Conservation (phyloP, 345 rosid species). For the Dipteronia sinensis region DNA sequence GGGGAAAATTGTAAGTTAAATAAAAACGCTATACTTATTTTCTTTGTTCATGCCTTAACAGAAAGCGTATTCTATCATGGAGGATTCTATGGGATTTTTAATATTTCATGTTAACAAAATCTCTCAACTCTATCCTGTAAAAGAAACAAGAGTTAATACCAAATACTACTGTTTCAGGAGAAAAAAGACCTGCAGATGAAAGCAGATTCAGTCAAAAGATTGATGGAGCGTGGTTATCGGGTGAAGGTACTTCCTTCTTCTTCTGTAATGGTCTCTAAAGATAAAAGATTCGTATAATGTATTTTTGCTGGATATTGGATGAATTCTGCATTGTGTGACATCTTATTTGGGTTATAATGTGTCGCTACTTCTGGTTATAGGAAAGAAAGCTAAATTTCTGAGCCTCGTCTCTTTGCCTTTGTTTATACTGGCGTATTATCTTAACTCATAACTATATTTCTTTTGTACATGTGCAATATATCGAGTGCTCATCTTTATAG, state of each 20-base stretch:
- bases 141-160: not conserved
- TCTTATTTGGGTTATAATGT: not conserved
- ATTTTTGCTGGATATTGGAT: not conserved
- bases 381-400: not conserved
- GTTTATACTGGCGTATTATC: not conserved
- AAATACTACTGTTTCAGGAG: constrained; percentile 54
- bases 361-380: not conserved
- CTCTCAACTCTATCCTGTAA: not conserved
- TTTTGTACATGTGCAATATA: not conserved
- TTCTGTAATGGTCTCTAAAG: not conserved
- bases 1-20: constrained; percentile 66
- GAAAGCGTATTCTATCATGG: not conserved
- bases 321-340: not conserved
- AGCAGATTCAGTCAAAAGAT: constrained; percentile 59
- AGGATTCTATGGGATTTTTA: not conserved
- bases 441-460: not conserved
- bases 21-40: not conserved
- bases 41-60: not conserved
- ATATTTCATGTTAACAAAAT: not conserved
- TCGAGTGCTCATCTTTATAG: not conserved
- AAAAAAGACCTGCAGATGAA: constrained; percentile 73
- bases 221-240: constrained; percentile 82
- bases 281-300: not conserved
- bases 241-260: constrained; percentile 64
- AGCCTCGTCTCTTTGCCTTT: not conserved